Conservation (phyloP, 169 alveolate genomes). For the Plasmodium sp. region DNA sequence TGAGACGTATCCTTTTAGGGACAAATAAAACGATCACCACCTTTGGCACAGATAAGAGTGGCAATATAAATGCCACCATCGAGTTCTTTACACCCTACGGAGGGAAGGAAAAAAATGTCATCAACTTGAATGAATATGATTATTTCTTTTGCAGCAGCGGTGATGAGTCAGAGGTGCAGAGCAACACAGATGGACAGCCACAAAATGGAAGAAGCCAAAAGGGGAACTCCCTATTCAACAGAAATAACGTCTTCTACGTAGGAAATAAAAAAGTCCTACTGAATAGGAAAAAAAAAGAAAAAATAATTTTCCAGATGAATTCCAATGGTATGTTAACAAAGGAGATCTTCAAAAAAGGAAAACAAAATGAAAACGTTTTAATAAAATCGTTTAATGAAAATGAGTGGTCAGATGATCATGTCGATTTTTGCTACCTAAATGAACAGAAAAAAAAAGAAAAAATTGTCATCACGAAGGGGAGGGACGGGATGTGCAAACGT, state of each 20-base stretch:
- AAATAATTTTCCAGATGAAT: conserved; percentile 20
- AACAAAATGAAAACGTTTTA: conserved; percentile 5
- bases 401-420: conserved; percentile 48
- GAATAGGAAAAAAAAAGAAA: conserved; percentile 31
- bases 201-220: background rate
- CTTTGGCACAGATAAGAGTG: conserved; percentile 1
- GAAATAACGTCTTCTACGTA: conserved; percentile 8
- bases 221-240: background rate
- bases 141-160: conserved; percentile 3
- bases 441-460: conserved; percentile 28
- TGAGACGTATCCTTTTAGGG: background rate
- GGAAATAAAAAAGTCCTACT: conserved; percentile 33
- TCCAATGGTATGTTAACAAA: conserved; percentile 1
- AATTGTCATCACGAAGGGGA: conserved; percentile 16
- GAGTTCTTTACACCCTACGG: conserved; percentile 1
- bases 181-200: background rate
- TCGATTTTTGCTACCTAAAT: conserved; percentile 23
- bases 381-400: background rate
- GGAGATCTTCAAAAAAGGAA: background rate
- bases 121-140: conserved; percentile 21
- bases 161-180: background rate
- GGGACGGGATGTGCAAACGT: background rate
- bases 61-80: conserved; percentile 12
- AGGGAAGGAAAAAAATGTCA: background rate
- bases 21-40: conserved; percentile 5